Evolutionary conservation across 2,329 filamentous ascomycete species (phyloP), one percentile per base, ranked within the genome.

Genomic region (Bimuria novae-zelandiae): DNA sequence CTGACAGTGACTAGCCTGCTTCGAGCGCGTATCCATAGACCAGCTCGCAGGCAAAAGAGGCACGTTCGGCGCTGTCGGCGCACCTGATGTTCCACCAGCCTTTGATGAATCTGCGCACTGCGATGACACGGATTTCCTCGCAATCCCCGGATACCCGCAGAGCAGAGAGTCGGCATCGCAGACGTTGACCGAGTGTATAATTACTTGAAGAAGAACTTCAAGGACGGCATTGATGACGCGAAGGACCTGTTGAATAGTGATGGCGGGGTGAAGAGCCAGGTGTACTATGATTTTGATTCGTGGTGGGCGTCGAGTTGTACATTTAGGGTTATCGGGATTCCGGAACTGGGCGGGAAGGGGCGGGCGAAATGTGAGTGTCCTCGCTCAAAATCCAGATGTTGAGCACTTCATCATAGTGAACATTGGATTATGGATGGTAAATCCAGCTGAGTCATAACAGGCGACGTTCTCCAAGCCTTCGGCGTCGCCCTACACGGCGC

Each of bases 401-500:
- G 10, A n/a, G n/a, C 11, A 12, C 4, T 4, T 33, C 3, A 12
- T 12, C 12, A 30, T 30, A 12, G 12, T 33, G 12, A 11, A 12
- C n/a, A 11, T 33, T 33, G 4, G 30, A 12, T 12, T 33, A 33
- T 33, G n/a, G n/a, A n/a, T n/a, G n/a, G n/a, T n/a, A n/a, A n/a
- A n/a, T n/a, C n/a, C n/a, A n/a, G n/a, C n/a, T n/a, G n/a, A n/a
- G n/a, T n/a, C n/a, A n/a, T n/a, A n/a, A n/a, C n/a, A 36, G 61
- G 61, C 36, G 54, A 51, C 14, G 55, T 54, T 4, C 54, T 63
- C 21, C 59, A 63, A 47, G 61, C 59, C 0, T 56, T 63, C 22
- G 61, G 61, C 10, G 42, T 56, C 43, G 59, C 61, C 0, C 40
- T 63, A 8, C 61, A 63, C 36, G 61, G 61, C 6, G 37, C 62